Conservation (phyloP, 208 protist species). For the Histomonas meleagridis region DNA sequence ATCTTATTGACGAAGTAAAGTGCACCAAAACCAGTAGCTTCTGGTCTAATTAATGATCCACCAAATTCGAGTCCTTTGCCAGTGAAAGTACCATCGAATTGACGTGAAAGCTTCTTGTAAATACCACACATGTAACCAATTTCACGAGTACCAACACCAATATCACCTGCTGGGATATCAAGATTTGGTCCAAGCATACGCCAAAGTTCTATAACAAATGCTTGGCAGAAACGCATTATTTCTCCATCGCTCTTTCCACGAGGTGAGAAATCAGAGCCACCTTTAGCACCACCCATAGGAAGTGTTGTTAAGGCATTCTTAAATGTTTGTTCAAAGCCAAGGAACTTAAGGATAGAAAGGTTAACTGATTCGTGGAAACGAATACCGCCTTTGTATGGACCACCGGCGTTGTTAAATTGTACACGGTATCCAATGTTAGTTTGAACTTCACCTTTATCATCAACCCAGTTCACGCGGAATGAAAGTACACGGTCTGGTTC, state of each 20-base stretch:
- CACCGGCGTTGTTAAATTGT: constrained; percentile 73
- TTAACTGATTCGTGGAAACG: constrained; percentile 54
- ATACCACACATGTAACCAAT: constrained; percentile 73
- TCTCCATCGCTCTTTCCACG: constrained; percentile 72
- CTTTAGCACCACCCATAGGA: constrained; percentile 74
- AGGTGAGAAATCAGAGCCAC: constrained; percentile 75
- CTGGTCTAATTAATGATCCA: neutral
- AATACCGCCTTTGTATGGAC: constrained; percentile 75
- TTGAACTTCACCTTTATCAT: constrained; percentile 64
- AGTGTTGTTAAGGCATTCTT: constrained; percentile 77
- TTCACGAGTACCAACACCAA: constrained; percentile 71
- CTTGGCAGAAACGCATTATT: constrained; percentile 77
- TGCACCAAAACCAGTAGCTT: neutral
- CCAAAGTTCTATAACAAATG: constrained; percentile 68
- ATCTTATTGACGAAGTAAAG: constrained; percentile 70
- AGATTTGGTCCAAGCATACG: constrained; percentile 69
- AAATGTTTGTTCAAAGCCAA: constrained; percentile 82
- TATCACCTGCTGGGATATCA: constrained; percentile 80
- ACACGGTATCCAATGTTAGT: constrained; percentile 75
- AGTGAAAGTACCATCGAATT: neutral
- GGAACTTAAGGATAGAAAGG: constrained; percentile 55
- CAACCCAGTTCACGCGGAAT: constrained; percentile 75
- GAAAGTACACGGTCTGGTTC: constrained; percentile 70
- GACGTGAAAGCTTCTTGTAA: constrained; percentile 64
- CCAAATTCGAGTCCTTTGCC: neutral